Conservation (phyloP, 2,329 filamentous ascomycete genomes). For the Apiospora sp. region DNA sequence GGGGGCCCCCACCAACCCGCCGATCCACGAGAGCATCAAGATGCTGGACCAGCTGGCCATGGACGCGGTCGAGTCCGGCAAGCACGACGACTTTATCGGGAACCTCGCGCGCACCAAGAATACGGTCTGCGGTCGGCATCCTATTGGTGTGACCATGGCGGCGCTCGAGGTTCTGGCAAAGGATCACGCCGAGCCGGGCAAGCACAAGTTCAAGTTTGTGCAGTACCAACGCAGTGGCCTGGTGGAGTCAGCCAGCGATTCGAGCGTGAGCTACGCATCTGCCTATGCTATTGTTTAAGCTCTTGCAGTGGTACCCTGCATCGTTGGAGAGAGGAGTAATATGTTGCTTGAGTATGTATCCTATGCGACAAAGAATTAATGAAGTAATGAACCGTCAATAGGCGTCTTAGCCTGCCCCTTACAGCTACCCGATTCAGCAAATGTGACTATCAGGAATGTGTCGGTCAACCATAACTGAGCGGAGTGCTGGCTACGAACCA, state of each 20-base stretch:
- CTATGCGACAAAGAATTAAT: slow-evolving; percentile 3
- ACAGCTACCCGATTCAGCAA: not conserved
- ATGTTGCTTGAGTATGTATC: not conserved
- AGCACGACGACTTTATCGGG: slow-evolving; percentile 73
- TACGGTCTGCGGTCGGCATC: slow-evolving; percentile 93
- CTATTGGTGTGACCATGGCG: slow-evolving; percentile 92
- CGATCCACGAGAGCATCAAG: slow-evolving; percentile 87
- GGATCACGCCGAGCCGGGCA: slow-evolving; percentile 46
- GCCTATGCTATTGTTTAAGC: slow-evolving; percentile 79
- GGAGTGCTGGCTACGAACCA: too few species aligned
- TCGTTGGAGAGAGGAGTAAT: not conserved
- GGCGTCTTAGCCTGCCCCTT: not conserved
- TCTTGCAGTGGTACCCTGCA: not conserved
- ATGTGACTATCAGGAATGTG: not conserved
- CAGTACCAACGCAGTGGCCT: slow-evolving; percentile 87
- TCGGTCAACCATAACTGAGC: not conserved
- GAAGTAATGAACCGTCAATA: not conserved
- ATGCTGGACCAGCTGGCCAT: slow-evolving; percentile 83
- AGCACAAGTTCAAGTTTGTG: slow-evolving; percentile 76
- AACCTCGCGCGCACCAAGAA: slow-evolving; percentile 79
- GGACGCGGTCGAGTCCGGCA: slow-evolving; percentile 81
- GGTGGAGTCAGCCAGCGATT: slow-evolving; percentile 72
- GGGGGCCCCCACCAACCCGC: slow-evolving; percentile 48
- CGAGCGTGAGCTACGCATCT: slow-evolving; percentile 94
- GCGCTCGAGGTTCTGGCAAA: slow-evolving; percentile 73